A percentile compares a stretch with the other conserved stretches of the same genome.
phyloP scores from a whole-genome alignment of 257 asterid genomes.

The Fraxinus quadrangulata region DNA sequence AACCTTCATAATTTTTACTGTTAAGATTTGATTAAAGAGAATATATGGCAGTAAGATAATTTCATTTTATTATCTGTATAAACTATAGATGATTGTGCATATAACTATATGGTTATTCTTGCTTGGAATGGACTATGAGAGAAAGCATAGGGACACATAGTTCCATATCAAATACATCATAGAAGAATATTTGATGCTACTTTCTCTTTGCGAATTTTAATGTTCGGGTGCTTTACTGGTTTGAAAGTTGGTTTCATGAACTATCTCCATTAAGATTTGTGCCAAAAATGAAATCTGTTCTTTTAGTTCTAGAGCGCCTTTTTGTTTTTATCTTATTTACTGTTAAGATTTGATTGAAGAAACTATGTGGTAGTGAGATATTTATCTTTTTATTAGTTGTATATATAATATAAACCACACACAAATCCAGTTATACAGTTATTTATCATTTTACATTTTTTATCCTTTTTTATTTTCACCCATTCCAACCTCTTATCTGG shows the following conservation, averaged over 20 bases:
- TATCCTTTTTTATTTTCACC: not conserved
- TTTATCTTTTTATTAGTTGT: not conserved
- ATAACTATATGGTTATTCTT: not conserved
- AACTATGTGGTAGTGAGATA: not conserved
- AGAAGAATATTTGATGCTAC: not conserved
- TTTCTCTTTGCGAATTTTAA: not conserved
- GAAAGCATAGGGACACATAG: not conserved
- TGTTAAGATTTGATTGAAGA: not conserved
- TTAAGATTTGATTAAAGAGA: not conserved
- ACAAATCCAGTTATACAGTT: not conserved
- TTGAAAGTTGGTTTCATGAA: not conserved
- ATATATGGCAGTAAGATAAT: not conserved
- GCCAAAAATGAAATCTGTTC: not conserved
- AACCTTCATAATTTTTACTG: not conserved
- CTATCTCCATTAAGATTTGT: not conserved
- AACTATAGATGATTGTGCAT: not conserved
- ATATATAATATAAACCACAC: not conserved
- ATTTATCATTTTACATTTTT: not conserved
- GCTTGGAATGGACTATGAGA: not conserved
- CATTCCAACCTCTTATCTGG: not conserved
- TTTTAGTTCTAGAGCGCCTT: not conserved
- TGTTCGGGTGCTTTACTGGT: not conserved
- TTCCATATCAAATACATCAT: not conserved
- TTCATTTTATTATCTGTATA: not conserved
- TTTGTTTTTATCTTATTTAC: not conserved